A percentile compares a stretch with the other conserved stretches of the same genome.
Evolutionary conservation across 1,284 basidiomycete species (phyloP).

Genomic region (Pisolithus thermaeus): DNA sequence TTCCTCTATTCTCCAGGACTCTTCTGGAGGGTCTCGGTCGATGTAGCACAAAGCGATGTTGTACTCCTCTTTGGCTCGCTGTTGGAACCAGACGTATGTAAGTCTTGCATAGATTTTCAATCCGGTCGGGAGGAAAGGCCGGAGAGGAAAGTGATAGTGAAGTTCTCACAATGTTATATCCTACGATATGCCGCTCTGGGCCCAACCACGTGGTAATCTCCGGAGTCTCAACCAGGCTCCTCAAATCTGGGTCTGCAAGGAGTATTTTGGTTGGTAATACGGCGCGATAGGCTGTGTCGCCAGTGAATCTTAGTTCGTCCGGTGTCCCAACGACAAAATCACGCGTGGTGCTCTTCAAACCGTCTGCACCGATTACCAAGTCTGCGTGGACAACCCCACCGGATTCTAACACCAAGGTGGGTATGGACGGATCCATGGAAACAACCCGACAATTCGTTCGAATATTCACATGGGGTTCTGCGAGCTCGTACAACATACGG

Average conservation of each 20-base stretch:
- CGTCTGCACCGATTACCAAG: conserved; percentile 51
- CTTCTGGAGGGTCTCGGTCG: conserved; percentile 31
- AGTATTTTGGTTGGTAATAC: conserved; percentile 29
- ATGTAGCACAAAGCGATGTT: conserved; percentile 45
- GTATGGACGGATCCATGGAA: conserved; percentile 33
- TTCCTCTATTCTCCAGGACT: conserved; percentile 37
- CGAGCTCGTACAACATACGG: conserved; percentile 37
- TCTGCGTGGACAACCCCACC: conserved; percentile 42
- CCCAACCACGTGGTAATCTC: conserved; percentile 39
- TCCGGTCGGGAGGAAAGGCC: too few relatives aligned
- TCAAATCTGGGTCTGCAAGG: conserved; percentile 31
- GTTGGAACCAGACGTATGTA: too few relatives aligned
- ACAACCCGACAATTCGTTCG: conserved; percentile 38
- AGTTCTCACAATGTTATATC: conserved; percentile 29
- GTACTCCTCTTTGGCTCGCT: conserved; percentile 39
- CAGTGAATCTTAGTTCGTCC: conserved; percentile 33
- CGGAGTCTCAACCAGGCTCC: conserved; percentile 28
- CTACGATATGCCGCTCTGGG: conserved; percentile 32
- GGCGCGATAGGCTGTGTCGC: conserved; percentile 37
- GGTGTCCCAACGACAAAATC: conserved; percentile 37
- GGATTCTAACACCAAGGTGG: conserved; percentile 34
- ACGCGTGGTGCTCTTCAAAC: conserved; percentile 42
- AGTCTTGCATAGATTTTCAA: too few relatives aligned
- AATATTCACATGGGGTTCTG: conserved; percentile 35
- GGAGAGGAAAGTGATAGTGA: neutral